Conservation (phyloP, 208 protist genomes). For the Trypanosoma mega region DNA sequence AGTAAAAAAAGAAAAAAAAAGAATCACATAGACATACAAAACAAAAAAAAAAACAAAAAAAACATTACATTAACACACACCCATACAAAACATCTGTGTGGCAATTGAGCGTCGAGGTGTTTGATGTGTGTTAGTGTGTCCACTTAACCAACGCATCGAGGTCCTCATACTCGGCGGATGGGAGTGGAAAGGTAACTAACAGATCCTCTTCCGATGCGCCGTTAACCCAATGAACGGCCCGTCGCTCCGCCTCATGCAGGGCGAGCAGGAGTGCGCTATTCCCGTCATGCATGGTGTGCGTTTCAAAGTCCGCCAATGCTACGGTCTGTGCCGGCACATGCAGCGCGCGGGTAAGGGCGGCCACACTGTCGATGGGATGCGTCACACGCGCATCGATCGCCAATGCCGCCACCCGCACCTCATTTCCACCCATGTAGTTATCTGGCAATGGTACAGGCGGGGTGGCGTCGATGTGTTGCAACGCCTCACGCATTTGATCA, state of each 20-base stretch:
- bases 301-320: conserved; percentile 47
- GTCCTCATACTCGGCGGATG: conserved; percentile 35
- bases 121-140: too few species aligned
- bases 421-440: conserved; percentile 4
- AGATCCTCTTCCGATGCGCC: conserved; percentile 23
- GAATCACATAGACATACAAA: too few species aligned
- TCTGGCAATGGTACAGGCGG: not conserved
- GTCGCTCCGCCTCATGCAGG: conserved; percentile 30
- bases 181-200: conserved; percentile 21
- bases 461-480: not conserved
- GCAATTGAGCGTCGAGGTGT: too few species aligned
- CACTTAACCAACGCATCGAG: conserved; percentile 31
- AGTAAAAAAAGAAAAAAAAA: too few species aligned
- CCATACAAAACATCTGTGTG: too few species aligned
- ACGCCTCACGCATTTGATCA: conserved; percentile 6
- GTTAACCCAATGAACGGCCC: conserved; percentile 25
- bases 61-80: too few species aligned
- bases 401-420: not conserved
- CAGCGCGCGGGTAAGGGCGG: conserved; percentile 11
- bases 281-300: conserved; percentile 22
- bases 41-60: too few species aligned
- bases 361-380: not conserved
- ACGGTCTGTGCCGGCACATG: conserved; percentile 35
- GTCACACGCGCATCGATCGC: conserved; percentile 9
- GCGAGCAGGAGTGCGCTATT: conserved; percentile 32